Conservation (phyloP, 1,139 yeast species). For the Candida gigantensis region DNA sequence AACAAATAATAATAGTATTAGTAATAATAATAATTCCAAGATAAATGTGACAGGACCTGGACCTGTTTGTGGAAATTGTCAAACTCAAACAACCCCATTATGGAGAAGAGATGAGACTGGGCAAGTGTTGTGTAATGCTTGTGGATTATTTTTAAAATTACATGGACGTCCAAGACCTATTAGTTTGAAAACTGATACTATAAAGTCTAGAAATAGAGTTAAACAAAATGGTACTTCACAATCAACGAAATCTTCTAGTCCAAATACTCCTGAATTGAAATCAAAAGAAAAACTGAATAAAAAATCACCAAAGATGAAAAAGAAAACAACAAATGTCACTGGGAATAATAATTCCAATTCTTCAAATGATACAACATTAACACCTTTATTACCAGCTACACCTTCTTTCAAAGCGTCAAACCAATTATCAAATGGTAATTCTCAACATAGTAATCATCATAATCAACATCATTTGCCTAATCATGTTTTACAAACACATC, state of each 20-base stretch:
- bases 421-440: neutral
- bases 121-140: conserved; percentile 91
- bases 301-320: conserved; percentile 35
- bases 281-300: conserved; percentile 35
- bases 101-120: conserved; percentile 97
- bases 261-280: conserved; percentile 50
- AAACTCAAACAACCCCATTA: conserved; percentile 88
- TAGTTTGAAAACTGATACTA: conserved; percentile 86
- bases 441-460: conserved; percentile 10
- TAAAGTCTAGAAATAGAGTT: conserved; percentile 83
- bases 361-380: conserved; percentile 9
- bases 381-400: conserved; percentile 30
- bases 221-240: conserved; percentile 38
- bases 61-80: conserved; percentile 86
- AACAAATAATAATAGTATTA: conserved; percentile 18
- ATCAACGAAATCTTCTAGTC: conserved; percentile 29
- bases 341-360: conserved; percentile 13
- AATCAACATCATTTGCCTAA: conserved; percentile 21
- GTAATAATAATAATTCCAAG: conserved; percentile 48
- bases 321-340: conserved; percentile 20
- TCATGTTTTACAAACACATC: conserved; percentile 32
- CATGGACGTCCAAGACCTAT: conserved; percentile 95
- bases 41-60: conserved; percentile 61
- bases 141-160: conserved; percentile 85
- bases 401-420: conserved; percentile 10